A percentile compares a stretch with the other conserved stretches of the same genome.
Evolutionary conservation across 106 monocot genomes (phyloP).

Genomic region (Agapanthus africanus): DNA sequence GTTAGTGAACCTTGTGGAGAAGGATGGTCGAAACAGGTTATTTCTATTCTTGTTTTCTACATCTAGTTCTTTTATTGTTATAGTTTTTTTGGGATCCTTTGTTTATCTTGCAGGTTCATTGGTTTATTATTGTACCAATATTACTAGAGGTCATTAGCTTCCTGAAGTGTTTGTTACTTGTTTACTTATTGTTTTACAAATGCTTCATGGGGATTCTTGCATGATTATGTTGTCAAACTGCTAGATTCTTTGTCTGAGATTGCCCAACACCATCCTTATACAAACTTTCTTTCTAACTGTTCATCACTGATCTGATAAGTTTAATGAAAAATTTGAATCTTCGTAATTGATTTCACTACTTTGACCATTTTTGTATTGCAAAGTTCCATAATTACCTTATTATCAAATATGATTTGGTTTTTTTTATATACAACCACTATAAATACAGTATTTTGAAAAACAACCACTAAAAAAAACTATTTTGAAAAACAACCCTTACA

Average conservation of each 20-base stretch:
- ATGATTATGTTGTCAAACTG: too few species aligned
- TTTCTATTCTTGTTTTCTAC: not conserved
- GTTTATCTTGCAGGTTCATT: not conserved
- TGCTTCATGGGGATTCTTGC: not conserved
- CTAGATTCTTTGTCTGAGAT: not conserved
- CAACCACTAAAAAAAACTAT: too few species aligned
- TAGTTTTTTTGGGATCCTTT: not conserved
- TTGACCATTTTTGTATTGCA: not conserved
- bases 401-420: too few species aligned
- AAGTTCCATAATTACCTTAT: not conserved
- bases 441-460: too few species aligned
- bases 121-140: not conserved
- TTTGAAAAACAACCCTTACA: too few species aligned
- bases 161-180: not conserved
- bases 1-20: constrained; percentile 98
- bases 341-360: not conserved
- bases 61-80: not conserved
- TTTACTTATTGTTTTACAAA: not conserved
- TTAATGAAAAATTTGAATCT: not conserved
- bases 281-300: not conserved
- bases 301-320: not conserved
- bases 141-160: not conserved
- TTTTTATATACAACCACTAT: too few species aligned
- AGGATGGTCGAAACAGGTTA: constrained; percentile 88
- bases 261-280: not conserved